phyloP scores from a whole-genome alignment of 164 flowering plant genomes.

The Sedum album region DNA sequence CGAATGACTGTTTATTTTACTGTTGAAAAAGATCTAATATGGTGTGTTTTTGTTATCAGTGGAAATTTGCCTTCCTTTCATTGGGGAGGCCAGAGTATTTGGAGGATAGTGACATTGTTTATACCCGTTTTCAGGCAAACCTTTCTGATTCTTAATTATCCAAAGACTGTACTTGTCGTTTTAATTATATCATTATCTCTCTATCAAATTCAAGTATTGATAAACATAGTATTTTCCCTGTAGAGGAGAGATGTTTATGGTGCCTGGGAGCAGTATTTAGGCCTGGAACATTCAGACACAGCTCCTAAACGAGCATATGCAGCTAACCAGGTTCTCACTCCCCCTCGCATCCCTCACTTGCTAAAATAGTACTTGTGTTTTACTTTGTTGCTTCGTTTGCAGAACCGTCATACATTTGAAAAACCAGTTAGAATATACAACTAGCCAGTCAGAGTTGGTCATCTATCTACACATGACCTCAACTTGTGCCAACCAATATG shows the following conservation, averaged over 20 bases:
- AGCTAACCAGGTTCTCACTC: slow-evolving; percentile 60
- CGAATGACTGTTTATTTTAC: neutral
- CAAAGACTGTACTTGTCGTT: too few relatives aligned
- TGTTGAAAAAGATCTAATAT: neutral
- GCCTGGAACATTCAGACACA: slow-evolving; percentile 85
- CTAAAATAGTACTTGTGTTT: neutral
- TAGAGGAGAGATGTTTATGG: slow-evolving; percentile 96
- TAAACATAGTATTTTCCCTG: neutral
- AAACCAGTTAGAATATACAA: slow-evolving; percentile 91
- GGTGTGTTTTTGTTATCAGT: slow-evolving; percentile 30
- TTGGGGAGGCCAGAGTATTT: slow-evolving; percentile 88
- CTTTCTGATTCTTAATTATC: neutral
- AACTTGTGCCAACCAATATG: slow-evolving; percentile 6
- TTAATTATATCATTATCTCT: neutral
- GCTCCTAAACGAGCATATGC: slow-evolving; percentile 83
- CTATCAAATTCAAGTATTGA: neutral
- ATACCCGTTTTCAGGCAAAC: slow-evolving; percentile 79
- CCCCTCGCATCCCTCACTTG: neutral
- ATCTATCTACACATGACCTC: slow-evolving; percentile 14
- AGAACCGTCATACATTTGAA: slow-evolving; percentile 86
- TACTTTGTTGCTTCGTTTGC: slow-evolving; percentile 20
- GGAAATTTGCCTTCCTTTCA: slow-evolving; percentile 87
- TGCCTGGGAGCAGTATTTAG: slow-evolving; percentile 98
- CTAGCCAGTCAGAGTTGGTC: slow-evolving; percentile 23
- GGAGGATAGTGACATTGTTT: slow-evolving; percentile 67